These are phyloP conservation scores for Colletotrichum theobromicola DNA, from an alignment of 2,329 filamentous ascomycete genomes.

Conservation along the genomic window DNA sequence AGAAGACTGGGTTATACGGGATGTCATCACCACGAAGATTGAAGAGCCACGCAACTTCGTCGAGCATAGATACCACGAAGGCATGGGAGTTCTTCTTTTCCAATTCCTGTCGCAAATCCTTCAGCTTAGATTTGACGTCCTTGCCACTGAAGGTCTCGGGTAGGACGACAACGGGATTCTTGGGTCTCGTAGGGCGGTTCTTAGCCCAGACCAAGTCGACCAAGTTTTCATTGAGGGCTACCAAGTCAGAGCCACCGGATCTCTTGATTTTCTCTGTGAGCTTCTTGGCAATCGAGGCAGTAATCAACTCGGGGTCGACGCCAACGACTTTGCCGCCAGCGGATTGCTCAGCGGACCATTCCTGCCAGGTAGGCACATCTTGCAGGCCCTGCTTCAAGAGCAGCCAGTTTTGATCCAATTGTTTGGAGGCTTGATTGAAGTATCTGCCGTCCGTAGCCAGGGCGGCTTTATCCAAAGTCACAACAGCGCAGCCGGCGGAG, in stretches of 20 bases:
- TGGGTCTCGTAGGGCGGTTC: conserved; percentile 75
- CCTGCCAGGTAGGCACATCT: conserved; percentile 96
- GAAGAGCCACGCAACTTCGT: conserved; percentile 98
- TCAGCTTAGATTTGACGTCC: conserved; percentile 80
- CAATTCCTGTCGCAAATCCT: conserved; percentile 87
- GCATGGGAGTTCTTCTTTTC: conserved; percentile 88
- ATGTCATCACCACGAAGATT: conserved; percentile 95
- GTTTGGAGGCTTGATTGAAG: conserved; percentile 93
- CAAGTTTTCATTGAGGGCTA: conserved; percentile 80
- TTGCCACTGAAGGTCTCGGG: conserved; percentile 80
- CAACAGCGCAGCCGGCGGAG: conserved; percentile 90
- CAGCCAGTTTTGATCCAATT: conserved; percentile 90
- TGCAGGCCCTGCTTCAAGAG: conserved; percentile 92
- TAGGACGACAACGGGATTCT: conserved; percentile 76
- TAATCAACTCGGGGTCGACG: conserved; percentile 88
- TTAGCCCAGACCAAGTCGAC: conserved; percentile 89
- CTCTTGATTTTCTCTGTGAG: conserved; percentile 87
- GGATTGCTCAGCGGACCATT: conserved; percentile 91
- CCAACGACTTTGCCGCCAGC: conserved; percentile 86
- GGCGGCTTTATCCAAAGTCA: conserved; percentile 85
- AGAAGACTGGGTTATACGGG: conserved; percentile 97
- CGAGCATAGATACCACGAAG: conserved; percentile 91
- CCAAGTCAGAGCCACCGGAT: conserved; percentile 78
- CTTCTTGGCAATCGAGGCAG: conserved; percentile 67
- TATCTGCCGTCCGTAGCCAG: conserved; percentile 95